phyloP scores from a whole-genome alignment of 345 rosid species.

The Rhizophora mangle region DNA sequence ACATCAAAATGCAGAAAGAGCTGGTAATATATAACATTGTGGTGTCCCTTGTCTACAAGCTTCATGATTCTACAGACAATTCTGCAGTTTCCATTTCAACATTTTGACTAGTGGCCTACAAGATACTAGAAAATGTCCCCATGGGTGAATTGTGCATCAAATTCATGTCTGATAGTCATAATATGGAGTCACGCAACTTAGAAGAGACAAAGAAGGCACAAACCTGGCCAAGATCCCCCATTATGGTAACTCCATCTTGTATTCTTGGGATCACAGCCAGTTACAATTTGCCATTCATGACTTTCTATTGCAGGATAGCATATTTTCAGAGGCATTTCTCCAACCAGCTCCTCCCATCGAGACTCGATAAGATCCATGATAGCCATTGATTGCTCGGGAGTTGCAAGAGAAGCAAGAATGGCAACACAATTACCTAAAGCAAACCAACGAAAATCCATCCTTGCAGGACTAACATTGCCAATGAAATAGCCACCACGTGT shows the following conservation, averaged over 20 bases:
- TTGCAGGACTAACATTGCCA: conserved; percentile 38
- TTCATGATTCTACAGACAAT: not conserved
- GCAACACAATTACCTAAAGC: conserved; percentile 37
- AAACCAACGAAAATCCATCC: conserved; percentile 38
- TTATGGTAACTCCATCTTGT: conserved; percentile 42
- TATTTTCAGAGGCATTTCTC: conserved; percentile 39
- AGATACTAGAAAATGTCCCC: not conserved
- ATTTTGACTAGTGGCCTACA: too few relatives aligned
- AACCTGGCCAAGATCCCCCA: conserved; percentile 44
- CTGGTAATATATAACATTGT: too few relatives aligned
- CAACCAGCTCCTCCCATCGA: conserved; percentile 37
- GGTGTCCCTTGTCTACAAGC: too few relatives aligned
- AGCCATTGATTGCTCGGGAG: conserved; percentile 32
- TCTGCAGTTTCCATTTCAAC: not conserved
- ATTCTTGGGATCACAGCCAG: conserved; percentile 41
- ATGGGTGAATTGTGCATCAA: not conserved
- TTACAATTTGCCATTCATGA: conserved; percentile 34
- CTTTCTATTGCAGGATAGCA: conserved; percentile 35
- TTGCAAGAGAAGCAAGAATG: conserved; percentile 34
- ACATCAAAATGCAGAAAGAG: too few relatives aligned
- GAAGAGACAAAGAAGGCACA: not conserved
- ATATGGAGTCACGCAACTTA: not conserved
- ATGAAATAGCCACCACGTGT: conserved; percentile 36
- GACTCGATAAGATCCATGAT: conserved; percentile 36
- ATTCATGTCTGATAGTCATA: not conserved